Evolutionary conservation across 225 moss, liverwort and hornwort genomes (phyloP).

Genomic region (Thuidium tamariscinum): DNA sequence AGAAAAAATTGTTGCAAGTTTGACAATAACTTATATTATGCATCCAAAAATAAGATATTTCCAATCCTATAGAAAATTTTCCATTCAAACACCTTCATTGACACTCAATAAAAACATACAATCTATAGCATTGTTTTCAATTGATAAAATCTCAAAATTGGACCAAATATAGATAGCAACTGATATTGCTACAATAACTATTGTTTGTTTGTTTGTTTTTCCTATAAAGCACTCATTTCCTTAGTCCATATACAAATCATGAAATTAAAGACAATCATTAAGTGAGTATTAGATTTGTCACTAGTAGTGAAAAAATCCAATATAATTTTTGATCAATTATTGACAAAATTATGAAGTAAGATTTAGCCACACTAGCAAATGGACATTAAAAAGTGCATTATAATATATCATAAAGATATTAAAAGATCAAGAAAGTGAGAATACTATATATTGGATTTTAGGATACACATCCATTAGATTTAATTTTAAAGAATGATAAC

Average conservation of each 20-base stretch:
- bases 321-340: background rate
- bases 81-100: no score
- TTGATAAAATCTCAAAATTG: background rate
- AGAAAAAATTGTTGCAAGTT: no score
- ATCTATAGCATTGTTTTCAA: background rate
- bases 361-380: background rate
- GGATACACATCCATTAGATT: background rate
- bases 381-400: background rate
- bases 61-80: no score
- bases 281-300: background rate
- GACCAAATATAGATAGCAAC: no score
- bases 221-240: background rate
- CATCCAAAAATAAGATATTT: no score
- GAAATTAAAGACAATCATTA: background rate
- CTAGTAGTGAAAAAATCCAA: no score
- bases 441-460: background rate
- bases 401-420: background rate
- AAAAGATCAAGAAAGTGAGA: background rate
- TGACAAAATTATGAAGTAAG: background rate
- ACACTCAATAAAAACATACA: no score
- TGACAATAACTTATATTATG: no score
- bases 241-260: background rate
- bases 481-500: accelerated
- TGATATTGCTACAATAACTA: background rate
- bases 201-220: no score